Conservation (phyloP, 2,329 filamentous ascomycete species). For the Aspergillus flavus region DNA sequence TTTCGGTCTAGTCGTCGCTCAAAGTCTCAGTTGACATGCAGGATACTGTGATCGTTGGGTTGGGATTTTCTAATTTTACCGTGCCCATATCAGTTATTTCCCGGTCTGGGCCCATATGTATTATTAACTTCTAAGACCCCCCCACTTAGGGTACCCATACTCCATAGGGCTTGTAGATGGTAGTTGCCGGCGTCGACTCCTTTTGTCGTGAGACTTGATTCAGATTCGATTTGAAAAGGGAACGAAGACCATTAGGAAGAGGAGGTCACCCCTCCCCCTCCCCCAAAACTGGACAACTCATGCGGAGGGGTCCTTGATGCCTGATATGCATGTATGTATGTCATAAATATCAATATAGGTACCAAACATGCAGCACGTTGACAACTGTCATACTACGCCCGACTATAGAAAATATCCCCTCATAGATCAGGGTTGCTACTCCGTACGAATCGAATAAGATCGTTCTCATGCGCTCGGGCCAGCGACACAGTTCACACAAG, state of each 20-base stretch:
- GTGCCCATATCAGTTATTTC: neutral
- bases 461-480: neutral
- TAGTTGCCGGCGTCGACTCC: neutral
- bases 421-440: neutral
- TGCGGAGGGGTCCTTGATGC: neutral
- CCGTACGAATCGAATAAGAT: neutral
- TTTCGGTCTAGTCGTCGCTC: neutral
- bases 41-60: neutral
- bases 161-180: neutral
- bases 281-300: neutral
- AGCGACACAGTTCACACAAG: neutral
- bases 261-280: too few species aligned
- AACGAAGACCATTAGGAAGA: neutral
- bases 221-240: neutral
- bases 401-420: neutral
- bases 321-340: conserved; percentile 6
- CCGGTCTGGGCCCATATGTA: conserved; percentile 5
- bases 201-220: neutral
- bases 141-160: conserved; percentile 1
- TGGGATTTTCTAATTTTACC: conserved; percentile 1
- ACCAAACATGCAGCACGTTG: neutral
- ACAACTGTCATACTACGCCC: neutral
- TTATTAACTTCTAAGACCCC: conserved; percentile 4
- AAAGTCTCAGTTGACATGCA: neutral
- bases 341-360: neutral